Evolutionary conservation across 2,329 filamentous ascomycete genomes (phyloP), one percentile per base, ranked within the genome.

Genomic region (Paraphaeosphaeria minitans): DNA sequence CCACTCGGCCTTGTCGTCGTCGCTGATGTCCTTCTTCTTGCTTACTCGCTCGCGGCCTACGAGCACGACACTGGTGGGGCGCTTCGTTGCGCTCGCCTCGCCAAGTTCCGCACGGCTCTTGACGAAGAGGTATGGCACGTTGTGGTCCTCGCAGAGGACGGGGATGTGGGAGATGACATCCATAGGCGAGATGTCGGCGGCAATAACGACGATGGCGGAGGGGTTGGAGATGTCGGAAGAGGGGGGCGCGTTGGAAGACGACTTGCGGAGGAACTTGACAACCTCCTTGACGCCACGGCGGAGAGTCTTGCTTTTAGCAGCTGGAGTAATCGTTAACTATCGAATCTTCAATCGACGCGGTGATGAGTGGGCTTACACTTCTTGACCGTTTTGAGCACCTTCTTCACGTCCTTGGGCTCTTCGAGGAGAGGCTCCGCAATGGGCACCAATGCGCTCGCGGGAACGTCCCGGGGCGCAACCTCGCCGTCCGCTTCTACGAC

Each of bases 201-300:
- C 95, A 68, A 99, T 92, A 77, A 99, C 84, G 71, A 97, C 92
- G 67, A 99, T 85, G 63, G 83, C 85, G 66, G 88, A 85, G 46
- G 91, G 88, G 58, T 74, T 60, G 72, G 88, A 83, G 55, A 73
- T 64, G 55, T 71, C 66, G 49, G 85, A 78, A 53, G 85, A 82
- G 74, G 86, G 82, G 65, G 86, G 84, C 60, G 87, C 85, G n/a
- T 87, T 85, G 57, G 88, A 85, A 68, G 87, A 79, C 14, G 92
- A 94, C 83, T 98, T 98, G 83, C 95, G 93, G 70, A 99, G 91
- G 35, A 93, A 90, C 83, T 99, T 99, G 82, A 98, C 93, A 75
- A 97, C 94, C 82, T 99, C 95, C 82, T 99, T 99, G 67, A 99
- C 95, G 75, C 95, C 95, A 75, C 95, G 93, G 83, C 97, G 96